These are phyloP conservation scores for Collybia mongolica DNA, from an alignment of 768 basidiomycete genomes.

Conservation along the genomic window DNA sequence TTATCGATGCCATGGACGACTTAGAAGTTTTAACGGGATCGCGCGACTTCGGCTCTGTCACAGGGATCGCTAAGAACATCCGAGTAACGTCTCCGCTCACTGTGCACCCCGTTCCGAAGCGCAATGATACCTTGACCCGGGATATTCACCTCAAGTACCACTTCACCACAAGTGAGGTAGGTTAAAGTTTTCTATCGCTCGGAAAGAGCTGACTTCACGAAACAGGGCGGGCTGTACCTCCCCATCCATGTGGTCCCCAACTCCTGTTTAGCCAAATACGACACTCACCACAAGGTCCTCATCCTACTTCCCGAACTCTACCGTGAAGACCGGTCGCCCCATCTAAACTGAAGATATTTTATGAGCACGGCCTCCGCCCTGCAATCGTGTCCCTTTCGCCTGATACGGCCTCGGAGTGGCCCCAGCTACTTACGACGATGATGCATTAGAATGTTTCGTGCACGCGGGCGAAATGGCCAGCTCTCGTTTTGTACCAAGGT, in stretches of 20 bases:
- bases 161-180: background rate
- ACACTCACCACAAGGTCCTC: constrained; percentile 13
- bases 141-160: constrained; percentile 8
- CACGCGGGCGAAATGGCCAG: constrained; percentile 12
- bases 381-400: constrained; percentile 11
- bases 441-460: constrained; percentile 22
- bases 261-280: constrained; percentile 21
- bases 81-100: background rate
- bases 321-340: background rate
- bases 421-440: constrained; percentile 14
- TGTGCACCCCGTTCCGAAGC: constrained; percentile 3
- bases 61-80: constrained; percentile 12
- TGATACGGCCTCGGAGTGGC: constrained; percentile 19
- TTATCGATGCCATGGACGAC: background rate
- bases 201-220: background rate
- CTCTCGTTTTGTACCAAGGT: constrained; percentile 17
- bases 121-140: constrained; percentile 1
- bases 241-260: constrained; percentile 26
- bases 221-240: background rate
- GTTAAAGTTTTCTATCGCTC: background rate
- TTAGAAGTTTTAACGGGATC: constrained; percentile 1
- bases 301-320: constrained; percentile 24
- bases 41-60: constrained; percentile 19
- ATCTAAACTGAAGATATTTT: constrained; percentile 14
- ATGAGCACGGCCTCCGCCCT: constrained; percentile 22